Conservation (phyloP, 306 rosid genomes). For the Trifolium repens region DNA sequence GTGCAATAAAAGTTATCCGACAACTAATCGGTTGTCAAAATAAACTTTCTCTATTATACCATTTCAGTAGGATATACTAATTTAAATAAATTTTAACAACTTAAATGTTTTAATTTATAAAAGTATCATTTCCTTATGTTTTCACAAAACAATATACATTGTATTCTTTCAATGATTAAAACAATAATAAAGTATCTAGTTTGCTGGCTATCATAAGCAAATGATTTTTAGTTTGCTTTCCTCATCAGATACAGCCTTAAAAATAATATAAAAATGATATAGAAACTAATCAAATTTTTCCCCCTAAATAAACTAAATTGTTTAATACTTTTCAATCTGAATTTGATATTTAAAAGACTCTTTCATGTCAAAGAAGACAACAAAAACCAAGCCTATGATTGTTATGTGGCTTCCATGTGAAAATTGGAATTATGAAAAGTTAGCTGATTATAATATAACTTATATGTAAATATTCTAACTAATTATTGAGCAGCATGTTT, state of each 20-base stretch:
- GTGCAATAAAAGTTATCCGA: too few species aligned
- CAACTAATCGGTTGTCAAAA: too few species aligned
- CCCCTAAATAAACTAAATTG: too few species aligned
- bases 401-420: constrained; percentile 58
- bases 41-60: too few species aligned
- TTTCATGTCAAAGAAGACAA: constrained; percentile 17
- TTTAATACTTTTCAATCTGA: constrained; percentile 26
- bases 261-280: constrained; percentile 3
- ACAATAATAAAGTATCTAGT: constrained; percentile 14
- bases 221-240: constrained; percentile 30
- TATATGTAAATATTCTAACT: constrained; percentile 6
- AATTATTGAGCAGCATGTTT: constrained; percentile 37
- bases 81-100: too few species aligned
- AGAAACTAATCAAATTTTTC: background rate
- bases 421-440: constrained; percentile 51
- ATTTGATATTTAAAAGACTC: constrained; percentile 22
- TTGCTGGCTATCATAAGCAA: constrained; percentile 19
- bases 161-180: constrained; percentile 6
- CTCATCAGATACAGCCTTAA: constrained; percentile 38
- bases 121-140: too few species aligned
- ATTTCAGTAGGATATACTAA: too few species aligned
- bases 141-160: too few species aligned
- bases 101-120: too few species aligned
- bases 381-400: constrained; percentile 50
- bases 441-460: constrained; percentile 1